Conservation (phyloP, 2,329 filamentous ascomycete genomes). For the Coleophoma crateriformis region DNA sequence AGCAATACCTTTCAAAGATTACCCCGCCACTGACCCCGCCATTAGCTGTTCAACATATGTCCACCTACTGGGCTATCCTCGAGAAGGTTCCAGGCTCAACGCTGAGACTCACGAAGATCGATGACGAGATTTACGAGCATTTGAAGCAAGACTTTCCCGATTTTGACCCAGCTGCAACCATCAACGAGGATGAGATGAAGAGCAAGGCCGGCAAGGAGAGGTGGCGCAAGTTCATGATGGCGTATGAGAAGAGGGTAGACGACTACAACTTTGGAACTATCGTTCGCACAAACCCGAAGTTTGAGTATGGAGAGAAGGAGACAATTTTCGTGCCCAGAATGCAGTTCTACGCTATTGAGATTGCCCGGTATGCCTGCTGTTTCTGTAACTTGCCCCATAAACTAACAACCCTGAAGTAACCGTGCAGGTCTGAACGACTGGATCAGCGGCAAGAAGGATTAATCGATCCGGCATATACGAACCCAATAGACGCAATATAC, state of each 20-base stretch:
- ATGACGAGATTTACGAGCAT: slow-evolving; percentile 91
- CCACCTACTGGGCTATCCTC: slow-evolving; percentile 95
- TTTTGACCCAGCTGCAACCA: slow-evolving; percentile 73
- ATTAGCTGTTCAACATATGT: slow-evolving; percentile 83
- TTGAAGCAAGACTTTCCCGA: slow-evolving; percentile 87
- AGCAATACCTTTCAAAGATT: slow-evolving; percentile 2
- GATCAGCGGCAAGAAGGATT: slow-evolving; percentile 74
- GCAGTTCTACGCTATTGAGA: slow-evolving; percentile 80
- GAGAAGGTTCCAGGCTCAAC: slow-evolving; percentile 85
- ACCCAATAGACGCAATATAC: neutral
- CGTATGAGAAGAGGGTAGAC: slow-evolving; percentile 89
- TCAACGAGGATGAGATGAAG: slow-evolving; percentile 96
- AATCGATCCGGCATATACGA: too few relatives aligned
- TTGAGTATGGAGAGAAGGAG: slow-evolving; percentile 80
- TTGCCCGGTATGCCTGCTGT: slow-evolving; percentile 49
- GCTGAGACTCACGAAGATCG: slow-evolving; percentile 85
- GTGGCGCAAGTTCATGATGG: slow-evolving; percentile 92
- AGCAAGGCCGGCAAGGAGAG: slow-evolving; percentile 89
- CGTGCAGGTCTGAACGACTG: slow-evolving; percentile 89
- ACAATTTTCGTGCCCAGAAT: slow-evolving; percentile 79
- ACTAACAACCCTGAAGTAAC: slow-evolving; percentile 48
- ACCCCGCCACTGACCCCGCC: slow-evolving; percentile 17
- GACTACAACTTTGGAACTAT: slow-evolving; percentile 99
- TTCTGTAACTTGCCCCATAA: neutral
- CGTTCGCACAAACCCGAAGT: slow-evolving; percentile 70